These are phyloP conservation scores for Hymenoscyphus scutula DNA, from an alignment of 2,329 filamentous ascomycete species.

Conservation along the genomic window DNA sequence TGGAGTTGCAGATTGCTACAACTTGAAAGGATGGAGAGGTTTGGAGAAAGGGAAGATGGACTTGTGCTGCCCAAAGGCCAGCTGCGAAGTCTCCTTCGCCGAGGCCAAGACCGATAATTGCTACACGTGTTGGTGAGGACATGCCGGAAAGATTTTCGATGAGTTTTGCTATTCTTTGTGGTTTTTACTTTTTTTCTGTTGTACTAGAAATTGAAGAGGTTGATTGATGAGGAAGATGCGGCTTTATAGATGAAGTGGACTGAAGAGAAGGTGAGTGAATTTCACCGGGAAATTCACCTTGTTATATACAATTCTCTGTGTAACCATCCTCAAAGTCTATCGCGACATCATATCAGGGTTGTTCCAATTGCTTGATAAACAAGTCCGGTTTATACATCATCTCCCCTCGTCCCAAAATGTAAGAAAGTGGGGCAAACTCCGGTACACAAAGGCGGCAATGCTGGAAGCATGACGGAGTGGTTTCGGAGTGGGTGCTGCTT, in stretches of 20 bases:
- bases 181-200: neutral
- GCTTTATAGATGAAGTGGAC: neutral
- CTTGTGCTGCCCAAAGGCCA: slow-evolving; percentile 49
- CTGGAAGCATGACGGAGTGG: too few species aligned
- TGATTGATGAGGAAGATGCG: neutral
- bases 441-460: too few species aligned
- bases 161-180: neutral
- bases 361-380: too few species aligned
- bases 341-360: too few species aligned
- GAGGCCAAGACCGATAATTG: slow-evolving; percentile 21
- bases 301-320: too few species aligned
- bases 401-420: neutral
- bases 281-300: too few species aligned
- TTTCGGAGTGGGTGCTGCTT: too few species aligned
- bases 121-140: slow-evolving; percentile 21
- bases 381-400: too few species aligned
- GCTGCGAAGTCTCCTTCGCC: slow-evolving; percentile 2
- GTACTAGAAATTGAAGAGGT: neutral
- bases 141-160: neutral
- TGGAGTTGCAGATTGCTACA: slow-evolving; percentile 49
- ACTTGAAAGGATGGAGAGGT: slow-evolving; percentile 41
- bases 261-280: neutral
- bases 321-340: too few species aligned
- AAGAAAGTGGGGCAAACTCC: neutral
- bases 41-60: slow-evolving; percentile 49